Evolutionary conservation across 1,284 basidiomycete genomes (phyloP).

Genomic region (Tremellales sp.): DNA sequence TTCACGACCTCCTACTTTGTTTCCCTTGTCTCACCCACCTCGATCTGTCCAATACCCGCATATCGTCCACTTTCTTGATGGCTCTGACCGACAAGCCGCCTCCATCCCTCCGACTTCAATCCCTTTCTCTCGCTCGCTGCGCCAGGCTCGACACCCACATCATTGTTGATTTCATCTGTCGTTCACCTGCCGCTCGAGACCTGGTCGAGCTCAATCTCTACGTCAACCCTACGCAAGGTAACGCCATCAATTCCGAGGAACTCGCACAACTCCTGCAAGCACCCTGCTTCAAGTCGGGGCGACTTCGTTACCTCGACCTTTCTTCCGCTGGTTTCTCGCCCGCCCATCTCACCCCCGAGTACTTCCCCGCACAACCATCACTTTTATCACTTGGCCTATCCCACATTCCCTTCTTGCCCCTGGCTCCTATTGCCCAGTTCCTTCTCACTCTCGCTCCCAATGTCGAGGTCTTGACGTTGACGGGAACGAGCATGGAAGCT

Average conservation of each 20-base stretch:
- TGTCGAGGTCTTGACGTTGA: conserved; percentile 80
- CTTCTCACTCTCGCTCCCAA: conserved; percentile 64
- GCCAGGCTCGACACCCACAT: conserved; percentile 74
- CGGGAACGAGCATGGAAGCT: conserved; percentile 71
- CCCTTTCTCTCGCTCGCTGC: conserved; percentile 85
- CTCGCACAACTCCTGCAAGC: conserved; percentile 68
- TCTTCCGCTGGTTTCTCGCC: conserved; percentile 73
- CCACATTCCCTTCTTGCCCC: conserved; percentile 68
- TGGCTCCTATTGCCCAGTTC: conserved; percentile 67
- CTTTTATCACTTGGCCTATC: conserved; percentile 85
- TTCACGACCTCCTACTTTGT: conserved; percentile 65
- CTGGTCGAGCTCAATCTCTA: conserved; percentile 82
- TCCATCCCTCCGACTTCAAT: conserved; percentile 63
- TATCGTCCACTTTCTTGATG: conserved; percentile 56
- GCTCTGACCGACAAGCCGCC: conserved; percentile 54
- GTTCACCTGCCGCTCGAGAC: conserved; percentile 58
- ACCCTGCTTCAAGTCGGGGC: conserved; percentile 73
- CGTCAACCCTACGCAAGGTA: conserved; percentile 79
- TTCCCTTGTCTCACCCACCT: conserved; percentile 48
- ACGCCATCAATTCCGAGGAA: conserved; percentile 68
- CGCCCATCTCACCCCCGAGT: conserved; percentile 52
- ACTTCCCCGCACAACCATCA: conserved; percentile 63
- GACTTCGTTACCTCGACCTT: conserved; percentile 81
- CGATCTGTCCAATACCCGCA: conserved; percentile 60
- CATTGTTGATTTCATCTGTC: conserved; percentile 69